phyloP scores from a whole-genome alignment of 768 basidiomycete species.

The Hericium erinaceus region DNA sequence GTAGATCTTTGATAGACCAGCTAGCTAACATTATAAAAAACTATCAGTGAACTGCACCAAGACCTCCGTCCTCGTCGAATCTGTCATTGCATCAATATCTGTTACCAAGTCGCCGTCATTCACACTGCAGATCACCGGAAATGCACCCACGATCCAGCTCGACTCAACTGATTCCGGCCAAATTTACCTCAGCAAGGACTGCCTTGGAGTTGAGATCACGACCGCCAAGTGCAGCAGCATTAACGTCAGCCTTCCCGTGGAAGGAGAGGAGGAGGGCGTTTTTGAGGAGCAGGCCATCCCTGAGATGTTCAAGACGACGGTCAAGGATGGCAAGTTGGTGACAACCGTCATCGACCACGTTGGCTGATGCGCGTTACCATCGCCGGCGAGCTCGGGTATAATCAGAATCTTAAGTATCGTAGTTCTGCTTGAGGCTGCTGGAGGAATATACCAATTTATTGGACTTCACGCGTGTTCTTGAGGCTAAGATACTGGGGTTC shows the following conservation, averaged over 20 bases:
- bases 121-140: slow-evolving; percentile 82
- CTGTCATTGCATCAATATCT: slow-evolving; percentile 84
- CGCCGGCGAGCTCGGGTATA: too few relatives aligned
- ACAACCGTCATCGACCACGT: slow-evolving; percentile 86
- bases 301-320: slow-evolving; percentile 87
- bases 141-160: slow-evolving; percentile 84
- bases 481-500: too few relatives aligned
- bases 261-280: slow-evolving; percentile 85
- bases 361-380: slow-evolving; percentile 28
- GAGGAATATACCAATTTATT: too few relatives aligned
- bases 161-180: slow-evolving; percentile 95
- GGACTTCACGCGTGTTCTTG: too few relatives aligned
- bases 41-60: slow-evolving; percentile 76
- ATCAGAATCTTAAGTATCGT: too few relatives aligned
- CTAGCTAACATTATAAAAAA: not conserved
- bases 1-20: not conserved
- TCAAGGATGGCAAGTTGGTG: slow-evolving; percentile 75
- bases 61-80: slow-evolving; percentile 81
- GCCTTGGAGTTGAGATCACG: slow-evolving; percentile 76
- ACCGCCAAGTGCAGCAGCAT: slow-evolving; percentile 91
- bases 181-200: slow-evolving; percentile 82
- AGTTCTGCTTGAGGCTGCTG: too few relatives aligned
- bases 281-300: slow-evolving; percentile 87
- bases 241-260: slow-evolving; percentile 81
- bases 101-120: slow-evolving; percentile 92